These are phyloP conservation scores for Aspergillus proliferans DNA, from an alignment of 2,329 filamentous ascomycete species.

Conservation along the genomic window DNA sequence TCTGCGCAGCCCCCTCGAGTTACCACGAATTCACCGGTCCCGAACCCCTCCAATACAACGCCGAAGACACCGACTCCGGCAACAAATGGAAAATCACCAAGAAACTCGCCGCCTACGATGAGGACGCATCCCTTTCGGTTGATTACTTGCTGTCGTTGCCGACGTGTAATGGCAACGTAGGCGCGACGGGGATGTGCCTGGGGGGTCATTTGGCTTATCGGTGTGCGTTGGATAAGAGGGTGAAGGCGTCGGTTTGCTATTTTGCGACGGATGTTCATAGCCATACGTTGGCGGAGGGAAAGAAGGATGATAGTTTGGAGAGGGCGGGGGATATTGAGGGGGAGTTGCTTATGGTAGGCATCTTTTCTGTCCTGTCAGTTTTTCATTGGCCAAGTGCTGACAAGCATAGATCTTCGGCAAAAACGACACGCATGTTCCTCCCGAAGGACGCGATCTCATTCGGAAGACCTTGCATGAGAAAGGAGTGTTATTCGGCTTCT, in stretches of 20 bases:
- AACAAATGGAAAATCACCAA: slow-evolving; percentile 83
- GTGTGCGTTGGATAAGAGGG: slow-evolving; percentile 66
- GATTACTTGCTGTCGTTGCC: slow-evolving; percentile 64
- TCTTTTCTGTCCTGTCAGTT: background rate
- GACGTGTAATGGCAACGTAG: slow-evolving; percentile 75
- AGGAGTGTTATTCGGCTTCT: slow-evolving; percentile 69
- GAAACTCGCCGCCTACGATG: slow-evolving; percentile 81
- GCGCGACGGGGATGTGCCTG: slow-evolving; percentile 83
- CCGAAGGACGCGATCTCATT: slow-evolving; percentile 75
- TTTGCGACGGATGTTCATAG: slow-evolving; percentile 90
- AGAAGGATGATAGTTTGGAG: slow-evolving; percentile 56
- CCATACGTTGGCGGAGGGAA: slow-evolving; percentile 64
- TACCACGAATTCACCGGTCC: slow-evolving; percentile 92
- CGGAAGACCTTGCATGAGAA: slow-evolving; percentile 72
- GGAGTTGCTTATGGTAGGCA: slow-evolving; percentile 65
- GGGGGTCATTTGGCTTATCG: slow-evolving; percentile 80
- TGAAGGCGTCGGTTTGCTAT: slow-evolving; percentile 74
- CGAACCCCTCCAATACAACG: slow-evolving; percentile 78
- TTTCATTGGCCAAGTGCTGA: background rate
- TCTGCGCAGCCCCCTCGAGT: slow-evolving; percentile 80
- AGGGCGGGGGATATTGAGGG: slow-evolving; percentile 63
- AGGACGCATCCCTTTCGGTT: slow-evolving; percentile 63
- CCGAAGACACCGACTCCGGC: slow-evolving; percentile 76
- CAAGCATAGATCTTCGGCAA: slow-evolving; percentile 68
- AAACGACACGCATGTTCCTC: slow-evolving; percentile 82